These are phyloP conservation scores for Arthrobotrys sinensis DNA, from an alignment of 2,329 filamentous ascomycete species.

Conservation along the genomic window DNA sequence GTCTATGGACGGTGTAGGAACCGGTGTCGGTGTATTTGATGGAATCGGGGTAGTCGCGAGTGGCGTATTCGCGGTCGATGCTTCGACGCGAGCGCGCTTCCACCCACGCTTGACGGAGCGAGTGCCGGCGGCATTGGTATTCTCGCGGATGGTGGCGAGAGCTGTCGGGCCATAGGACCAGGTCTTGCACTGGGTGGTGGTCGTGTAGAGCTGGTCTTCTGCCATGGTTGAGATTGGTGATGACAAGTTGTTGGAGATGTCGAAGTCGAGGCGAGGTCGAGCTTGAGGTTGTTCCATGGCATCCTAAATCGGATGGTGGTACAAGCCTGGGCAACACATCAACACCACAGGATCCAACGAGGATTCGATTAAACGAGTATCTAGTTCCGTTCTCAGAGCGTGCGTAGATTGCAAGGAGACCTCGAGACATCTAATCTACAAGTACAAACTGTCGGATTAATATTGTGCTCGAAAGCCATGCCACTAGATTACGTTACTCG, in stretches of 20 bases:
- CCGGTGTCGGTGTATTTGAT: slow-evolving; percentile 66
- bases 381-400: no score
- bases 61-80: slow-evolving; percentile 64
- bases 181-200: slow-evolving; percentile 88
- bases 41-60: slow-evolving; percentile 65
- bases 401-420: no score
- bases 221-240: slow-evolving; percentile 68
- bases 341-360: not conserved
- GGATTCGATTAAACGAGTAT: not conserved
- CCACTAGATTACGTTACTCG: no score
- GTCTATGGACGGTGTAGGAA: slow-evolving; percentile 66
- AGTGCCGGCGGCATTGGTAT: slow-evolving; percentile 84
- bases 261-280: slow-evolving; percentile 2
- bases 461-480: no score
- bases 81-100: slow-evolving; percentile 69
- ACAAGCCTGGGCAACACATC: not conserved
- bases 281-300: not conserved
- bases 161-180: slow-evolving; percentile 90
- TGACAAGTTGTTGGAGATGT: slow-evolving; percentile 28
- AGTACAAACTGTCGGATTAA: no score
- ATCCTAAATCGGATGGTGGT: not conserved
- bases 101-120: slow-evolving; percentile 76
- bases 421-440: no score
- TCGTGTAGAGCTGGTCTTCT: slow-evolving; percentile 91
- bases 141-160: slow-evolving; percentile 79